Base-by-base conservation (phyloP, 495 filamentous ascomycete genomes). In the Aspergillus egyptiacus region DNA sequence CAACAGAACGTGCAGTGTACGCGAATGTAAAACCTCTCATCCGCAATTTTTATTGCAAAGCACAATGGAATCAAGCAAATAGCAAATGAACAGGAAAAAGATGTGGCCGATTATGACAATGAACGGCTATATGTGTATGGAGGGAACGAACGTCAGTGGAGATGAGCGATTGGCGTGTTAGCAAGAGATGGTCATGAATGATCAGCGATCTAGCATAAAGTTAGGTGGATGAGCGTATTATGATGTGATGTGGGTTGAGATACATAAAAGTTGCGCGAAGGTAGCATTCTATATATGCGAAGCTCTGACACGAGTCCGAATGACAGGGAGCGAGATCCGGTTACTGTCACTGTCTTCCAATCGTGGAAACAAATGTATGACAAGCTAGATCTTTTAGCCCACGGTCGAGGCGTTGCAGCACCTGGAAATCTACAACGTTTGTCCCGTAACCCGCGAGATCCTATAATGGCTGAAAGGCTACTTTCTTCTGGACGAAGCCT, bases 241-340 rank as follows among this genome's bases (percentile, higher is more conserved):
- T 44, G 48, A n/a, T 32, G 44, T 22, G 30, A 49, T 48, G 46
- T 51, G 43, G 39, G 51, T 48, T 50, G 22, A 34, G 51, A 51
- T 52, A 46, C 58, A 55, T 54, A 45, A 27, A 46, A 53, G n/a
- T n/a, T 40, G 40, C 53, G 48, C 45, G 56, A 50, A 49, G 44
- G n/a, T n/a, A n/a, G n/a, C n/a, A n/a, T n/a, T n/a, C n/a, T n/a
- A n/a, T n/a, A n/a, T n/a, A n/a, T n/a, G n/a, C n/a, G n/a, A n/a
- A n/a, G n/a, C n/a, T n/a, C n/a, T n/a, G n/a, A n/a, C n/a, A n/a
- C 30, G 54, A 17, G 10, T 43, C 23, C 39, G 41, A 44, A 46
- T 45, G 50, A 46, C 33, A 42, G 39, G 37, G 17, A 46, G 39
- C 51, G 34, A 19, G 32, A 30, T 34, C 25, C 22, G n/a, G n/a